Evolutionary conservation across 306 rosid species (phyloP), one percentile per base, ranked within the genome.

Genomic region (Prunus salicina): DNA sequence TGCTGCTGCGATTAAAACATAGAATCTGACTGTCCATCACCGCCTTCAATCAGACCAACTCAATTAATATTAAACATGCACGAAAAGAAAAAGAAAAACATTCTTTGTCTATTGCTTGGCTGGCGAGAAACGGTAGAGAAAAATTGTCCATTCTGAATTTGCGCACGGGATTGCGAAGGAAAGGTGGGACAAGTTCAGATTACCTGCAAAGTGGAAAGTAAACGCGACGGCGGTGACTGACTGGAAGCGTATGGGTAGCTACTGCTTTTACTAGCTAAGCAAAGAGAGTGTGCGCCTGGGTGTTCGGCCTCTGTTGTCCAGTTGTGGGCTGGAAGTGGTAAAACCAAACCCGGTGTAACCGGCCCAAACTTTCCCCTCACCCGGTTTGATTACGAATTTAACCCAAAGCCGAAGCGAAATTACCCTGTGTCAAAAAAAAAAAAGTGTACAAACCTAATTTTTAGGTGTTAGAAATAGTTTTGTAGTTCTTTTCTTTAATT

Each of bases 11-110:
- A 58, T 87, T 81, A 62, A 80, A 82, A 75, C 85, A 71, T 43
- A 77, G 57, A 80, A 87, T 73, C 83, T 79, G 89, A 70, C 80
- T 64, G 82, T 63, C 85, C 93, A 83, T 83, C 69, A 85, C 67
- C 65, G 72, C 89, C 89, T 82, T 81, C 86, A 87, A 79, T 74
- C 72, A 71, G 77, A 67, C 66, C 65, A 57, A 72, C 24, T 32
- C 41, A 34, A 65, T 38, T 5, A 11, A 65, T 65, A 34, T 10
- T 3, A 19, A 34, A 34, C 19, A 19, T 38, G 43, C 43, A 38
- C 43, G 8, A 38, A n/a, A 1, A 38, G 52, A 0, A 43, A 0
- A 43, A 18, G 0, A 64, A 34, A 41, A 64, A 8, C 34, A 34
- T 18, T 30, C 1, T 32, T 0, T 32, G 7, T 64, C 3, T 32